These are phyloP conservation scores for Cryoendolithus antarcticus DNA, from an alignment of 2,329 filamentous ascomycete species.

Conservation along the genomic window DNA sequence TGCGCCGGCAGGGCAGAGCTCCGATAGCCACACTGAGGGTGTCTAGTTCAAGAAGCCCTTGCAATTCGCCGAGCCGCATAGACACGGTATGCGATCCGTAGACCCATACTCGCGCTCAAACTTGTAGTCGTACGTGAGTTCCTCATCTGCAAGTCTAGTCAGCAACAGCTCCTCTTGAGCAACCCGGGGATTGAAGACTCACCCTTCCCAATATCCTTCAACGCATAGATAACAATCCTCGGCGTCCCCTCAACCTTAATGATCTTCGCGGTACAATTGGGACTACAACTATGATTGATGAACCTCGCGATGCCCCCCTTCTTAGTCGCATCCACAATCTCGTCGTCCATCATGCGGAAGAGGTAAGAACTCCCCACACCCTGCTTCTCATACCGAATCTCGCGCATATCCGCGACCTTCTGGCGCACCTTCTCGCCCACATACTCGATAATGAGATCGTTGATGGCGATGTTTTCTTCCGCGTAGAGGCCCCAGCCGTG, in stretches of 20 bases:
- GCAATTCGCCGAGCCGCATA: constrained; percentile 90
- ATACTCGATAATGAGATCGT: constrained; percentile 99
- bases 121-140: constrained; percentile 99
- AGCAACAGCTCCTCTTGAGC: not conserved
- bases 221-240: constrained; percentile 95
- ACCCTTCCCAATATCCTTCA: constrained; percentile 91
- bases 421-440: constrained; percentile 95
- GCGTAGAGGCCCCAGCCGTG: constrained; percentile 98
- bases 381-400: constrained; percentile 84
- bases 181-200: constrained; percentile 33
- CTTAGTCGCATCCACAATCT: constrained; percentile 95
- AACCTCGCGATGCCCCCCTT: constrained; percentile 96
- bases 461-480: constrained; percentile 91
- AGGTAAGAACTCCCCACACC: constrained; percentile 95
- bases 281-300: constrained; percentile 97
- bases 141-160: constrained; percentile 57
- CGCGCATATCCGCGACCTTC: constrained; percentile 91
- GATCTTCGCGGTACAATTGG: constrained; percentile 98
- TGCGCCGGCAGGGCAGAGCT: too few relatives aligned
- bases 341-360: constrained; percentile 96
- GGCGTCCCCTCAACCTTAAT: constrained; percentile 98
- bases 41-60: constrained; percentile 92
- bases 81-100: constrained; percentile 88
- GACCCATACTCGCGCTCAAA: constrained; percentile 96
- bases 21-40: too few relatives aligned